Evolutionary conservation across 768 basidiomycete species (phyloP), one percentile per base, ranked within the genome.

Genomic region (Clathrus columnatus): DNA sequence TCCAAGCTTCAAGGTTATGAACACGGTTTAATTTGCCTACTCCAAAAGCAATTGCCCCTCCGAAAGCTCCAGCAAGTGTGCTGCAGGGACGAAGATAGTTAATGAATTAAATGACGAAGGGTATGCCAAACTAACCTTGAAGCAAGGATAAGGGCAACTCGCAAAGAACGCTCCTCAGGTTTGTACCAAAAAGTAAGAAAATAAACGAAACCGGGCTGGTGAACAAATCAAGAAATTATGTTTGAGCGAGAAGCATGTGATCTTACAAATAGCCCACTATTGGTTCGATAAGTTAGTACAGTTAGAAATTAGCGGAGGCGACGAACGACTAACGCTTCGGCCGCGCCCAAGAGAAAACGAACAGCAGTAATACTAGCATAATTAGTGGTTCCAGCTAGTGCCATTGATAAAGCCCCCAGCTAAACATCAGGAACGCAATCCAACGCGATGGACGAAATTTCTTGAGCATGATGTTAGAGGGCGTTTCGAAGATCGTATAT

Each of bases 161-260:
- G 64, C n/a, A 68, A 44, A 20, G 57, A 58, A 21, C 62, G 53
- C 47, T 57, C 46, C 11, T 57, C 48, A 36, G 36, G 61, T 29
- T 65, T 70, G 60, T 75, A 78, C 74, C 75, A 76, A 60, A 73
- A 73, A n/a, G 72, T 75, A 42, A 75, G 58, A 59, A 66, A 72
- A 61, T 71, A 74, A 14, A 71, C 63, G 50, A 74, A 65, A 16
- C 72, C 75, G 0, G 72, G 75, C 61, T 73, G 75, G 7, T 74
- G 50, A 45, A 18, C 18, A 43, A 2, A 24, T 27, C 26, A 36
- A 17, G 7, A 29, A 51, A 17, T 11, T 20, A 24, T 26, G 20
- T n/a, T n/a, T n/a, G n/a, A n/a, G 20, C 41, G 26, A 24, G 30
- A 14, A 20, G 32, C 21, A 2, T 3, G n/a, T 8, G 20, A n/a